These are phyloP conservation scores for Aquanectria penicillioides DNA, from an alignment of 2,329 filamentous ascomycete genomes.

Conservation along the genomic window DNA sequence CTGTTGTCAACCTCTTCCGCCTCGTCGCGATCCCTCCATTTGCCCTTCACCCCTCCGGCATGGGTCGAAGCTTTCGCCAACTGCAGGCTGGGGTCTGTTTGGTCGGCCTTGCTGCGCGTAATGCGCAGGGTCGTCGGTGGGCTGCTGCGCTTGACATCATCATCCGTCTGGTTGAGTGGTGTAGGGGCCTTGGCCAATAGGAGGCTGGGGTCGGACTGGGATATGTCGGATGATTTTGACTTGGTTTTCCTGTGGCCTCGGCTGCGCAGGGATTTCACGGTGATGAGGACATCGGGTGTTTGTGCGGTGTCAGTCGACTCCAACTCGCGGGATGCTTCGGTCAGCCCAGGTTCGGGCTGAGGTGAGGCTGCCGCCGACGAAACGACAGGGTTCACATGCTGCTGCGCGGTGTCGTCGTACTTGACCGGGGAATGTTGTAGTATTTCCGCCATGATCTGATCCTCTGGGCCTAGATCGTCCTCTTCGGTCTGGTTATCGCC, in stretches of 20 bases:
- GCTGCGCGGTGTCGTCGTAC: conserved; percentile 6
- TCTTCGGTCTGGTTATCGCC: conserved; percentile 26
- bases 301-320: conserved; percentile 24
- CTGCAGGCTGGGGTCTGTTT: conserved; percentile 37
- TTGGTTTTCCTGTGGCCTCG: conserved; percentile 37
- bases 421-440: conserved; percentile 39
- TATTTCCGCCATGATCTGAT: conserved; percentile 45
- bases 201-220: conserved; percentile 44
- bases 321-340: conserved; percentile 17
- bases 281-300: conserved; percentile 40
- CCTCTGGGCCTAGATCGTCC: conserved; percentile 37
- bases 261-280: conserved; percentile 45
- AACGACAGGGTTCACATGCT: conserved; percentile 20
- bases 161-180: conserved; percentile 18
- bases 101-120: conserved; percentile 40
- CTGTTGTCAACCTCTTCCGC: conserved; percentile 33
- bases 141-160: conserved; percentile 30
- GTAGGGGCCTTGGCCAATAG: conserved; percentile 38
- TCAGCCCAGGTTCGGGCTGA: conserved; percentile 17
- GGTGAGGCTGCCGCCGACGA: conserved; percentile 26
- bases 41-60: conserved; percentile 30
- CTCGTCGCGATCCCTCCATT: conserved; percentile 28
- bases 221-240: conserved; percentile 37
- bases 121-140: conserved; percentile 36
- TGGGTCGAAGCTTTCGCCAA: conserved; percentile 33